Conservation (phyloP, 306 rosid genomes). For the Castanospermum australe region DNA sequence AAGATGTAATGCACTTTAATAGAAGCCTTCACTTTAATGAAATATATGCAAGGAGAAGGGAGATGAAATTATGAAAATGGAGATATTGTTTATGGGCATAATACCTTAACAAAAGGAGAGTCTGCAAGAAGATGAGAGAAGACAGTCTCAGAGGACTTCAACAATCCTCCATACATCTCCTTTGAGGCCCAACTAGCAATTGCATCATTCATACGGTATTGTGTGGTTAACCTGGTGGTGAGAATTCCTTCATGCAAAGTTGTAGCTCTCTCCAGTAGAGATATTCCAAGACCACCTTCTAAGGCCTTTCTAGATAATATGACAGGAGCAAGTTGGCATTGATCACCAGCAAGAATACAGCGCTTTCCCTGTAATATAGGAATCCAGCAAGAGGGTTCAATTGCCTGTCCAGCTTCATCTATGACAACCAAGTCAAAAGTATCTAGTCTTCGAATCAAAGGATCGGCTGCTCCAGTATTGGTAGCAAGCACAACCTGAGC, state of each 20-base stretch:
- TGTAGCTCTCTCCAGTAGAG: conserved; percentile 73
- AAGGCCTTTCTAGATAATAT: conserved; percentile 78
- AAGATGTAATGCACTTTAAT: conserved; percentile 11
- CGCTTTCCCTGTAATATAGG: conserved; percentile 78
- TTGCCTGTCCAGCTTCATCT: conserved; percentile 89
- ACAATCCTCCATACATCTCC: conserved; percentile 80
- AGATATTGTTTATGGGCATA: conserved; percentile 21
- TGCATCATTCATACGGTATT: conserved; percentile 78
- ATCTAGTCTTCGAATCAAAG: conserved; percentile 61
- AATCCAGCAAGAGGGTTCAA: conserved; percentile 90
- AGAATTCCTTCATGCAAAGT: conserved; percentile 68
- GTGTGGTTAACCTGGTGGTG: conserved; percentile 60
- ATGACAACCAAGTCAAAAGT: conserved; percentile 77
- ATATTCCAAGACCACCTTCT: conserved; percentile 82
- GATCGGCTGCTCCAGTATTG: conserved; percentile 85
- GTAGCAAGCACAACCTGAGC: conserved; percentile 89
- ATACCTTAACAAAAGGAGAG: conserved; percentile 81
- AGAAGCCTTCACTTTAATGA: conserved; percentile 21
- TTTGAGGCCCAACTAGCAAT: conserved; percentile 90
- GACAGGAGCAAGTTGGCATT: conserved; percentile 87
- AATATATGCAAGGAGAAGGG: background rate
- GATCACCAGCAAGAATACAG: conserved; percentile 84
- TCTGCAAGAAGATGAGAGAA: conserved; percentile 79
- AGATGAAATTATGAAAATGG: background rate
- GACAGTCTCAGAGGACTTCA: conserved; percentile 63